A percentile compares a stretch with the other conserved stretches of the same genome.
Evolutionary conservation across 202 grass and related monocot species (phyloP).

Genomic region (Zoysia matrella): DNA sequence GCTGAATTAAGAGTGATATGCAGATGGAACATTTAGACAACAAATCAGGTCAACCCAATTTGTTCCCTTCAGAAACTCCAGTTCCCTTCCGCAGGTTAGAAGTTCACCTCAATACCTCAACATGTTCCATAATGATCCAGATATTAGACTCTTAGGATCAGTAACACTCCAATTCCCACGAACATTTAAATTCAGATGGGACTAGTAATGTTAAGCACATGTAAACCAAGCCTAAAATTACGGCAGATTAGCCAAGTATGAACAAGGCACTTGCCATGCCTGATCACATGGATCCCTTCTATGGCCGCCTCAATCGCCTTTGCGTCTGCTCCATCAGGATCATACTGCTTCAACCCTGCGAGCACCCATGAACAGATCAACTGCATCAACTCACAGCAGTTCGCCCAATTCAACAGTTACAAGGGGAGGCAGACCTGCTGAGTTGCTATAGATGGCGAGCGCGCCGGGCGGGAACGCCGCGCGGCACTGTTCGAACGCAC

Average conservation of each 20-base stretch:
- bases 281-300: constrained; percentile 84
- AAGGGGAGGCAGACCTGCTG: constrained; percentile 60
- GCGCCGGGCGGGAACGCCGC: constrained; percentile 68
- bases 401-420: neutral
- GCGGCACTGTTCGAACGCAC: constrained; percentile 70
- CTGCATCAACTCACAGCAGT: neutral
- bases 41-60: constrained; percentile 11
- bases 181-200: constrained; percentile 1
- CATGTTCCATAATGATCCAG: neutral
- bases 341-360: constrained; percentile 82
- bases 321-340: constrained; percentile 76
- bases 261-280: constrained; percentile 82
- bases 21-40: neutral
- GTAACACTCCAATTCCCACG: neutral
- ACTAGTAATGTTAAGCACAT: neutral
- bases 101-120: neutral
- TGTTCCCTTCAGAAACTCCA: neutral
- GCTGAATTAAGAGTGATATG: neutral
- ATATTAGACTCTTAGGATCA: neutral
- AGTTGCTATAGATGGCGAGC: constrained; percentile 92
- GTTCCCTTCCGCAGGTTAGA: neutral
- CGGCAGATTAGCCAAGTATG: neutral
- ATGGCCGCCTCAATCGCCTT: constrained; percentile 70
- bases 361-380: constrained; percentile 14
- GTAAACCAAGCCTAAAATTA: neutral